Evolutionary conservation across 2,329 filamentous ascomycete species (phyloP).

Genomic region (Neonectria faginata): DNA sequence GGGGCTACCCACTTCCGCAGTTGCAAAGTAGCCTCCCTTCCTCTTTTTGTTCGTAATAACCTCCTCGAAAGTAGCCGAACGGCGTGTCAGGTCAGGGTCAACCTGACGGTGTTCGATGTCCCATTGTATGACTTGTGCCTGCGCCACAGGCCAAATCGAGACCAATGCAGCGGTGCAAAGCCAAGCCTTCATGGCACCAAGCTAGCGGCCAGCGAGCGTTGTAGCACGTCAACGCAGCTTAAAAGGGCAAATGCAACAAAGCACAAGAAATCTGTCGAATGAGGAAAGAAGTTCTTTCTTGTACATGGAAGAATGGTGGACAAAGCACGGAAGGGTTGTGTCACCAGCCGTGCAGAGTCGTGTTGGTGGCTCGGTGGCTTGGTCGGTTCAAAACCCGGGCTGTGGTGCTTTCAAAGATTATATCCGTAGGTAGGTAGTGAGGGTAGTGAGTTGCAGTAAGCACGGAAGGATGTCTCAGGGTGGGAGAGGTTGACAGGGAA

Average conservation of each 20-base stretch:
- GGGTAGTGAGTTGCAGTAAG: slow-evolving; percentile 16
- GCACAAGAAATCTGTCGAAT: not conserved
- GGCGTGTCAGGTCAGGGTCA: slow-evolving; percentile 50
- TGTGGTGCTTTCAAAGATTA: slow-evolving; percentile 1
- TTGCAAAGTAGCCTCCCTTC: slow-evolving; percentile 66
- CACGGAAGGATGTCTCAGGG: slow-evolving; percentile 37
- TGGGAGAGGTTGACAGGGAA: slow-evolving; percentile 32
- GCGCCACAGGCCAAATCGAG: slow-evolving; percentile 39
- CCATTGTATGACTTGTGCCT: slow-evolving; percentile 59
- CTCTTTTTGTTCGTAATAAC: slow-evolving; percentile 58
- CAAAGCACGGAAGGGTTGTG: not conserved
- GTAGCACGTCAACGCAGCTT: slow-evolving; percentile 6
- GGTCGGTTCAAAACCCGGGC: slow-evolving; percentile 1
- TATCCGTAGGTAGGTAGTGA: slow-evolving; percentile 12
- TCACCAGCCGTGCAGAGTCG: slow-evolving; percentile 5
- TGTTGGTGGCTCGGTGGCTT: slow-evolving; percentile 13
- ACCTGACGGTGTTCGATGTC: slow-evolving; percentile 56
- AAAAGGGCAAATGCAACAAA: not conserved
- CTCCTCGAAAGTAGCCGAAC: slow-evolving; percentile 56
- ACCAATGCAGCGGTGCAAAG: slow-evolving; percentile 36
- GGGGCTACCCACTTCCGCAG: slow-evolving; percentile 68
- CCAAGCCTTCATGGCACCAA: slow-evolving; percentile 43
- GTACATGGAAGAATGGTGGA: slow-evolving; percentile 19
- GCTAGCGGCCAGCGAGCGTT: slow-evolving; percentile 3
- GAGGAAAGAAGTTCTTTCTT: not conserved